Evolutionary conservation across 768 basidiomycete species (phyloP).

Genomic region (Arthromyces matolae): DNA sequence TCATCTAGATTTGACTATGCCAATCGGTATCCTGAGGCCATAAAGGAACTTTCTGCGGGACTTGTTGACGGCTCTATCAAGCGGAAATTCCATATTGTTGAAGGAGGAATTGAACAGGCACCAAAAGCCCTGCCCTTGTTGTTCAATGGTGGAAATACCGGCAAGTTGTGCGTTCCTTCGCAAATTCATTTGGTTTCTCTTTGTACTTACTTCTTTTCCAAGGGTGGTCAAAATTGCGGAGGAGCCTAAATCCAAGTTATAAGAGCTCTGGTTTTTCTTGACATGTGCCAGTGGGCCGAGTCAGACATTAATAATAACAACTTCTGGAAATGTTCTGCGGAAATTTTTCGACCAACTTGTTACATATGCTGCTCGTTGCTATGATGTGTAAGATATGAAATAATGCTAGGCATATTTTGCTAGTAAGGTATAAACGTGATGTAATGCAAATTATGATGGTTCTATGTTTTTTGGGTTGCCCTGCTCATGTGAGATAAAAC

Average conservation of each 20-base stretch:
- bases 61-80: slow-evolving; percentile 70
- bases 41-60: slow-evolving; percentile 51
- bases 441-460: slow-evolving; percentile 6
- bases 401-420: not conserved
- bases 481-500: slow-evolving; percentile 48
- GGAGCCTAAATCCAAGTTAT: slow-evolving; percentile 37
- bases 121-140: slow-evolving; percentile 67
- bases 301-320: too few relatives aligned
- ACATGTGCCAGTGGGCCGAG: not conserved
- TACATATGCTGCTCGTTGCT: too few relatives aligned
- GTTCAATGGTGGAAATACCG: slow-evolving; percentile 73
- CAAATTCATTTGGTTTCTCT: not conserved
- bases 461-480: slow-evolving; percentile 15
- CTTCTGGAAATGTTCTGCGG: too few relatives aligned
- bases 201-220: slow-evolving; percentile 1
- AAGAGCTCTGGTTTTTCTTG: too few relatives aligned
- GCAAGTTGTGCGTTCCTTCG: slow-evolving; percentile 55
- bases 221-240: slow-evolving; percentile 60
- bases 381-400: not conserved
- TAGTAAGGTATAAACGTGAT: not conserved
- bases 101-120: slow-evolving; percentile 68
- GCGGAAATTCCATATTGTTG: slow-evolving; percentile 74
- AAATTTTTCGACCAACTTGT: too few relatives aligned
- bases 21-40: slow-evolving; percentile 53
- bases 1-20: slow-evolving; percentile 67